Base-by-base conservation (phyloP, 805 yeast genomes). In the Brettanomyces anomalus region DNA sequence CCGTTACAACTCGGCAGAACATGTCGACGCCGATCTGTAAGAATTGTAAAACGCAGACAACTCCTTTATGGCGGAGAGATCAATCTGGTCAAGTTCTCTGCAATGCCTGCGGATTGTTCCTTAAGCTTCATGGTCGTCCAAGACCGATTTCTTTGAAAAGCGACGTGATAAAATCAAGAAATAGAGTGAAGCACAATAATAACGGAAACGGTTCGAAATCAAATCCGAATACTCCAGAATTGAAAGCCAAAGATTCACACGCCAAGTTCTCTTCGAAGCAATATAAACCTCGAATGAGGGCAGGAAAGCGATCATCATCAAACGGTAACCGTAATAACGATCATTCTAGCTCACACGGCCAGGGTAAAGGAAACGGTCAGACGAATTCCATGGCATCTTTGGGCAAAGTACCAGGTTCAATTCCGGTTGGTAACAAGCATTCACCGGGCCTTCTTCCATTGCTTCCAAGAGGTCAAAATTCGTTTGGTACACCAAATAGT, bases 21-120 rank as follows among this genome's bases (percentile, higher is more conserved):
- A 74, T 77, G 47, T 61, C 80, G 13, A 67, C 77, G 30, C 86
- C 94, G 4, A 72, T 81, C 18, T 89, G 97, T 61, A 85, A 83
- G 52, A 89, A 89, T 62, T 89, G 97, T 66, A 76, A 81, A 55
- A 89, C 97, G 2, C 84, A 87, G 45, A 89, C 93, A 2, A 89
- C 97, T 2, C 97, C 97, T 1, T 67, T 89, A 24, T 89, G 97
- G 97, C 74, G 97, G 62, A 72, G 97, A 49, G 96, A 89, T 63
- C 96, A 88, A 55, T 77, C 85, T 10, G 95, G 95, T 14, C 82
- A 81, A 53, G 95, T 89, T 30, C 71, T 89, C 39, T 89, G 97
- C 62, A 89, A 89, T 65, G 97, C 97, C 8, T 87, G 96, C 67
- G 96, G 96, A 0, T 68, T 87, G 40, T 87, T 87, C 55, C 65